Base-by-base conservation (phyloP, 768 basidiomycete genomes). In the Lentinula lateritia region DNA sequence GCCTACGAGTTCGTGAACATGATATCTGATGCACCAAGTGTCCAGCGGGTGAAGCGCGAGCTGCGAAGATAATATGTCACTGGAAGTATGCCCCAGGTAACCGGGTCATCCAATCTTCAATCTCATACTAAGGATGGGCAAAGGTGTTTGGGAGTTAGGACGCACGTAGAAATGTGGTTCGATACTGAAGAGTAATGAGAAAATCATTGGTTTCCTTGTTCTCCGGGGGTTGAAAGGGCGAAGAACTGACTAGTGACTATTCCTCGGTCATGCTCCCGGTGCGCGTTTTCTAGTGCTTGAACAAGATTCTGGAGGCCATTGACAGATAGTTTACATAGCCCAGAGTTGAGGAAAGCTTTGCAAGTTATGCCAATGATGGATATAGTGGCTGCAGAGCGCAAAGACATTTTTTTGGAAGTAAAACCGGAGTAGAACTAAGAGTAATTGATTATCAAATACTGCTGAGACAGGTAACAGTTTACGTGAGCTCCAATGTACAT, bases 81-180 rank as follows among this genome's bases (percentile, higher is more conserved):
- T 0, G 94, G 93, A 54, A 94, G 84, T 16, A 90, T 75, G 4
- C 93, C 93, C 95, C 95, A 98, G n/a, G 80, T 80, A 50, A 95
- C 70, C 2, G 92, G 91, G 67, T 93, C 92, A 68, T 94, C 92
- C 56, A 92, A 78, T 20, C 90, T 94, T 45, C 7, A 53, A n/a
- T 0, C 20, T 12, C 68, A 41, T 63, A 20, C 54, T 50, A 62
- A 61, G 34, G 56, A 62, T 6, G 41, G 12, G 15, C 13, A 15
- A 9, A 41, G 18, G 28, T 34, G 15, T 15, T n/a, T 43, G 20
- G 32, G 54, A 34, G 36, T 9, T 61, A 53, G 28, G 53, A 78
- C 87, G 60, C 71, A 94, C 88, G 93, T 95, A 54, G 95, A 97
- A 59, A 95, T 86, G 70, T 98, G 95, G 73, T 98, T 98, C 61